Base-by-base conservation (phyloP, 768 basidiomycete species). In the Lentinula edodes region DNA sequence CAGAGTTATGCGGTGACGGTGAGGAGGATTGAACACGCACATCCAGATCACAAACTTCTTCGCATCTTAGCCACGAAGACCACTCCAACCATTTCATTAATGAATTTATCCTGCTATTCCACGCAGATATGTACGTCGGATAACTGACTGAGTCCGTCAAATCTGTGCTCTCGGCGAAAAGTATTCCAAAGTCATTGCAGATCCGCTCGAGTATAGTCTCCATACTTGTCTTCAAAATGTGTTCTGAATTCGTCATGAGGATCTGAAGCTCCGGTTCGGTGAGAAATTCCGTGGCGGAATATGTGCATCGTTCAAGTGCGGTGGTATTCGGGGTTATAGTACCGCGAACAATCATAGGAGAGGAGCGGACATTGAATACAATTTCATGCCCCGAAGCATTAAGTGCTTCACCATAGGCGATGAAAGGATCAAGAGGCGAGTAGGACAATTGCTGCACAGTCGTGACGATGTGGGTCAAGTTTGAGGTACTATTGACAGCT, bases 301-400 rank as follows among this genome's bases (percentile, higher is more conserved):
- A 52, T 16, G 56, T 64, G 56, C 66, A 67, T 23, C 66, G 65
- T 6, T 66, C 63, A 0, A 66, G 50, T 28, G 65, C 66, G 23
- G 66, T 64, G 13, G 58, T 55, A 18, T 61, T 64, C 6, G 56
- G 16, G 32, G 20, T 23, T 1, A 16, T 32, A 1, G 6, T 23
- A 50, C 41, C 58, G 12, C 38, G 41, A 32, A 55, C 5, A 28
- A 38, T 20, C 4, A 39, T 55, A 16, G 18, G 18, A 4, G 51
- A 50, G 23, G 39, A 60, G 61, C 12, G 43, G 23, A 32, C 41
- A 3, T 60, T 53, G 51, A 67, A 67, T 52, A 67, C 62, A 5
- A 67, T 63, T 16, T 67, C 62, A 60, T 65, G 65, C 43, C 51
- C 66, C 3, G 66, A 67, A 10, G 65, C 65, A 41, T 67, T 63